Evolutionary conservation across 2,329 filamentous ascomycete genomes (phyloP).

Genomic region (Pseudocercospora cruenta): DNA sequence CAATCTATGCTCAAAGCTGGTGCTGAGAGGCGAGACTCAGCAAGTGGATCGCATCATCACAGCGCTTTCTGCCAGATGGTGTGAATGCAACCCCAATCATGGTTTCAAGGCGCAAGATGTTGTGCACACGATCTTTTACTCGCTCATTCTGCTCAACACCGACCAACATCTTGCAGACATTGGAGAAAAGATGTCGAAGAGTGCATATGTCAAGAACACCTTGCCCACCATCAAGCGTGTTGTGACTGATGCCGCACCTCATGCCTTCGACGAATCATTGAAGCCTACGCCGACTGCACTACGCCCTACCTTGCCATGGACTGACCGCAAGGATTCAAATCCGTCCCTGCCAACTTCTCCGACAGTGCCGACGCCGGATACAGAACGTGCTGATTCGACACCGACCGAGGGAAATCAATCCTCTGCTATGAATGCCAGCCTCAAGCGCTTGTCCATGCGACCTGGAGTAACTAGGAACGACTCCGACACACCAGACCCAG

Average conservation of each 20-base stretch:
- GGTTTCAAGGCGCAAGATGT: slow-evolving; percentile 93
- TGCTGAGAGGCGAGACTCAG: slow-evolving; percentile 90
- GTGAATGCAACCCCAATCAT: slow-evolving; percentile 86
- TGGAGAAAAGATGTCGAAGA: slow-evolving; percentile 92
- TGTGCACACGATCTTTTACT: slow-evolving; percentile 96
- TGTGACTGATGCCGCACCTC: slow-evolving; percentile 71
- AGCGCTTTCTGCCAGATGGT: slow-evolving; percentile 88
- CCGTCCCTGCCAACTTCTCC: slow-evolving; percentile 21
- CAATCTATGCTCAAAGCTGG: slow-evolving; percentile 76
- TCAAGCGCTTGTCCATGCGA: slow-evolving; percentile 48
- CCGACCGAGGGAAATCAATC: slow-evolving; percentile 1
- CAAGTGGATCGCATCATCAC: slow-evolving; percentile 94
- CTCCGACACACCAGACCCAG: slow-evolving; percentile 43
- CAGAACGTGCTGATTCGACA: slow-evolving; percentile 14
- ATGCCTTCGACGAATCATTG: slow-evolving; percentile 59
- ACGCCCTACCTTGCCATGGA: slow-evolving; percentile 38
- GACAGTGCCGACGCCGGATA: slow-evolving; percentile 13
- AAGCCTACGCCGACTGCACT: slow-evolving; percentile 25
- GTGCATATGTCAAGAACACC: slow-evolving; percentile 95
- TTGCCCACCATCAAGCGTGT: slow-evolving; percentile 84
- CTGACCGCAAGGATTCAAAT: slow-evolving; percentile 28
- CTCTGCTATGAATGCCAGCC: slow-evolving; percentile 30
- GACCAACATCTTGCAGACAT: slow-evolving; percentile 95
- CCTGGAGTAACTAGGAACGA: slow-evolving; percentile 42
- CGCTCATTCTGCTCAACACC: slow-evolving; percentile 91